Evolutionary conservation across 2,329 filamentous ascomycete genomes (phyloP), one percentile per base, ranked within the genome.

Genomic region (Penicillium occitanis): DNA sequence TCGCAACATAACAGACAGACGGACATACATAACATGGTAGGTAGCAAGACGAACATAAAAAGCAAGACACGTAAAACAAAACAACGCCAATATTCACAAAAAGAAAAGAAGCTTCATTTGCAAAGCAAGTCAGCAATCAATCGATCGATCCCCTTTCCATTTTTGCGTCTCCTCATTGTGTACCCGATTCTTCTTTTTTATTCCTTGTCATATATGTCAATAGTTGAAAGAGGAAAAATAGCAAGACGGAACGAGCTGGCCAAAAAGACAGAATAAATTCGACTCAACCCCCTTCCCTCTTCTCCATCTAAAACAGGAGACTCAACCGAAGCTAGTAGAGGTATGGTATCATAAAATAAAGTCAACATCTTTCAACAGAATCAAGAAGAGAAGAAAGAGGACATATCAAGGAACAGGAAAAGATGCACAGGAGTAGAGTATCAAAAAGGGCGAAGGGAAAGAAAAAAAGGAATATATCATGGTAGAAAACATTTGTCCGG

Each of bases 341-440:
- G 48, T 42, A 50, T 63, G 61, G 61, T 63, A 63, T 64, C 62
- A 64, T 58, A 58, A 51, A 33, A 59, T 64, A 25, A 66, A 69
- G 61, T 63, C 44, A 64, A 68, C 57, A 67, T 66, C 65, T 70
- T 73, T 71, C 70, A 69, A 68, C 57, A 66, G 51, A 64, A 68
- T 67, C 59, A 63, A 63, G 64, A 68, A 40, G 53, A 28, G 64
- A 64, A 50, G 5, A 33, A 66, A 46, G 48, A 63, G 22, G 22
- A n/a, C 57, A 60, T 60, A 46, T 59, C 35, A 35, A 64, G 63
- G 22, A 37, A n/a, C n/a, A 61, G 28, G 10, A 48, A 19, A 46
- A 40, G 50, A 57, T 37, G 48, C 57, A 63, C 35, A 53, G 35
- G 46, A 30, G 22, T 30, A 25, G 3, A 44, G 22, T 46, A 25